Evolutionary conservation across 208 protist genomes (phyloP), one percentile per base, ranked within the genome.

Genomic region (Blechomonas ayalai): DNA sequence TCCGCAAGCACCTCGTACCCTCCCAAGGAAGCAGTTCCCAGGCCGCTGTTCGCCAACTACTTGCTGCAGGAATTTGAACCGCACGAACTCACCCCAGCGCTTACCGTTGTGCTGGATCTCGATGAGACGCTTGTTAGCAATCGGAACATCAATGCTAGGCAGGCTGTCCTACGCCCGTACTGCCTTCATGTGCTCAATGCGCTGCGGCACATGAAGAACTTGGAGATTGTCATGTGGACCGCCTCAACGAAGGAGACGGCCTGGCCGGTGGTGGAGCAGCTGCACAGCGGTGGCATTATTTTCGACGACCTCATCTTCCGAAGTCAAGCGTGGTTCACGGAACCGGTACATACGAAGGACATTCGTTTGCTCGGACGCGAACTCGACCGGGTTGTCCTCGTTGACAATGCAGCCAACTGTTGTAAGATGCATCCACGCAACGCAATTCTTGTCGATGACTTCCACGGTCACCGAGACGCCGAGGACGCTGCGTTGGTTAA

Each of bases 61-160:
- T 61, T 91, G 10, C 63, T 82, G 43, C 75, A 79, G 16, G 59
- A 65, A 34, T 45, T 73, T 35, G 77, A 69, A 37, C 47, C 66
- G 16, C 52, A 75, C 29, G 79, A 85, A 12, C 34, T 59, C 4
- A 44, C 47, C 33, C 78, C 80, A 3, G 45, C 65, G n/a, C 57
- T 96, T 31, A 96, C 90, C 2, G 73, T 96, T 12, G 86, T 96
- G 15, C 52, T 94, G 15, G 90, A 96, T 66, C 71, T 96, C 16
- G 90, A 96, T 51, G 90, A 96, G 59, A 96, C 90, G 18, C 77
- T 96, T 9, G 86, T 96, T 0, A 82, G 68, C 54, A 96, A 96
- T 65, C 82, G 90, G 28, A 67, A 78, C 31, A 16, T 47, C 3
- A 62, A 60, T 33, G 43, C 65, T 23, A 61, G 64, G 3, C 61